Evolutionary conservation across 2,329 filamentous ascomycete genomes (phyloP), one percentile per base, ranked within the genome.

Genomic region (Hypoxylon rubiginosum): DNA sequence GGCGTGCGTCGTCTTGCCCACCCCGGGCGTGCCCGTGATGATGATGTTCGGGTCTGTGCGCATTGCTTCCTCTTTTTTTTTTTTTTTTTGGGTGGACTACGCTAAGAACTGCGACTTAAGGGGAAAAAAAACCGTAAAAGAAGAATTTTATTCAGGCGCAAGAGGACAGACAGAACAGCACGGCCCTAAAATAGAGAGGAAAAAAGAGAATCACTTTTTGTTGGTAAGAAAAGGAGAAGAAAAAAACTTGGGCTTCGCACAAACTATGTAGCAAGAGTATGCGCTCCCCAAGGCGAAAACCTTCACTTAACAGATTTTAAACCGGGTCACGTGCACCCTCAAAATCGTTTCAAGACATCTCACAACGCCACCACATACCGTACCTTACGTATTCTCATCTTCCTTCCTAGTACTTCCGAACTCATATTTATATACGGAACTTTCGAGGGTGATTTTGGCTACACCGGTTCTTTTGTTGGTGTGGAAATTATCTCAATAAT

Each of bases 1-100:
- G 77, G 92, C 93, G 79, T 97, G 94, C 7, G 92, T 97, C 17
- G 94, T 97, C 83, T 99, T 99, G 76, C 96, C 96, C 28, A 97
- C 93, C 59, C 96, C 96, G 0, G 96, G 96, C 19, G 96, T 99
- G 70, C 96, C 96, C 43, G 96, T 98, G 71, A 99, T 86, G 72
- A 99, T 91, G 75, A 99, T 93, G 79, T 98, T 99, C 30, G 96
- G 96, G 68, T 82, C 81, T 30, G 77, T 81, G 71, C 88, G 83
- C 77, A 82, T 80, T 26, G 46, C 32, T 48, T 57, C 30, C 36
- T 49, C 30, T 36, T 65, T 73, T 58, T 39, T 49, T 34, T 36
- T 65, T 73, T 58, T 50, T 66, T 67, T 67, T 54, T 36, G 7
- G 13, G 19, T 6, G 43, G 36, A 9, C 36, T 28, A 11, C 11